Percentiles rank a stretch among this genome's conserved stretches.
These are phyloP conservation scores for Bryopsis sp. DNA, from an alignment of 139 green algal genomes.

Conservation along the genomic window DNA sequence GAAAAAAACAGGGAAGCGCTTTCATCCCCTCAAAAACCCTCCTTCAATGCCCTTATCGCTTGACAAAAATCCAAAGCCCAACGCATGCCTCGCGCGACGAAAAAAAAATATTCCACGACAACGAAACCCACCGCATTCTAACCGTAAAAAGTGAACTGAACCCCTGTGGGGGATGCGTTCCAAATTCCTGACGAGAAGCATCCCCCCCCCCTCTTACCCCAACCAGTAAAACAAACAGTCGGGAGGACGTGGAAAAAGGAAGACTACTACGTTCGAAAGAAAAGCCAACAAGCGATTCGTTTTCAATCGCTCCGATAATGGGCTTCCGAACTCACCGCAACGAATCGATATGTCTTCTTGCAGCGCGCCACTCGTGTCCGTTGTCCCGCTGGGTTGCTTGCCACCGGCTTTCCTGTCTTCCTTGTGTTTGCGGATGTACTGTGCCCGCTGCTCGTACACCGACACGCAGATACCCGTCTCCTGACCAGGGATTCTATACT, in stretches of 20 bases:
- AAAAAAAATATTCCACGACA: too few relatives aligned
- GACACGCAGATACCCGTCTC: constrained; percentile 2
- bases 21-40: too few relatives aligned
- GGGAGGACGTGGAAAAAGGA: not conserved
- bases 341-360: not conserved
- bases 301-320: not conserved
- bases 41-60: too few relatives aligned
- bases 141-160: too few relatives aligned
- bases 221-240: not conserved
- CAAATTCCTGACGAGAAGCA: not conserved
- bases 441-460: not conserved
- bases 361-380: not conserved
- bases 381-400: not conserved
- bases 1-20: too few relatives aligned
- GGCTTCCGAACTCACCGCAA: constrained; percentile 2
- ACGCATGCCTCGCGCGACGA: too few relatives aligned
- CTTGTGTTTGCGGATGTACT: constrained; percentile 9
- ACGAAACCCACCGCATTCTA: too few relatives aligned
- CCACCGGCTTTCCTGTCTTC: not conserved
- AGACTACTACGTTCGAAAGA: not conserved
- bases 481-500: constrained; percentile 4
- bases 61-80: too few relatives aligned
- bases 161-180: not conserved
- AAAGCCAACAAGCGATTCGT: not conserved
- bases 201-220: not conserved